These are phyloP conservation scores for Beta macrorhiza DNA, from an alignment of 179 eudicot species.

Conservation along the genomic window DNA sequence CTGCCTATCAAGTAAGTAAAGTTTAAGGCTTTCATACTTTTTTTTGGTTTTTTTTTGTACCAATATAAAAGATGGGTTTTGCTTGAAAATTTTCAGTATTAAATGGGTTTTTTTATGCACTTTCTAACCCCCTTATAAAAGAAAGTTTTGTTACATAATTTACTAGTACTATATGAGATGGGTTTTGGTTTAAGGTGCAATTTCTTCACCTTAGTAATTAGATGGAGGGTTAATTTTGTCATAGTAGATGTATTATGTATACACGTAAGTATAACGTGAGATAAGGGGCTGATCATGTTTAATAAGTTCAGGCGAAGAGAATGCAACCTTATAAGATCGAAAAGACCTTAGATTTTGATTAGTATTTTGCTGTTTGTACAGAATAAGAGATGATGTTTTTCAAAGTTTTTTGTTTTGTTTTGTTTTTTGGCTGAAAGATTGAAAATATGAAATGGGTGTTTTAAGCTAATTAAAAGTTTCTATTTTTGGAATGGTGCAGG, in stretches of 20 bases:
- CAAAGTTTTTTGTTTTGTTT: background rate
- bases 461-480: background rate
- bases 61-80: background rate
- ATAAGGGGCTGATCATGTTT: background rate
- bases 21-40: background rate
- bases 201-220: too few species aligned
- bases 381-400: background rate
- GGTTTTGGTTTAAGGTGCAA: too few species aligned
- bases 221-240: too few species aligned
- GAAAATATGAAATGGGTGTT: background rate
- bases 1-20: conserved; percentile 42
- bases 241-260: too few species aligned
- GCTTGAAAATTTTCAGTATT: too few species aligned
- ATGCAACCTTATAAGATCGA: background rate
- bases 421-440: background rate
- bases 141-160: too few species aligned
- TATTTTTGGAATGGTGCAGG: conserved; percentile 35
- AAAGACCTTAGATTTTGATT: too few species aligned
- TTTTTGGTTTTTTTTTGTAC: background rate
- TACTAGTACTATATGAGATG: too few species aligned
- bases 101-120: too few species aligned
- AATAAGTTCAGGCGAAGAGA: background rate
- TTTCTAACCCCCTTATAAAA: too few species aligned
- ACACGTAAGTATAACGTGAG: too few species aligned
- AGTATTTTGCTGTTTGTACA: background rate